Evolutionary conservation across 306 rosid genomes (phyloP), one percentile per base, ranked within the genome.

Genomic region (Acacia crassicarpa): DNA sequence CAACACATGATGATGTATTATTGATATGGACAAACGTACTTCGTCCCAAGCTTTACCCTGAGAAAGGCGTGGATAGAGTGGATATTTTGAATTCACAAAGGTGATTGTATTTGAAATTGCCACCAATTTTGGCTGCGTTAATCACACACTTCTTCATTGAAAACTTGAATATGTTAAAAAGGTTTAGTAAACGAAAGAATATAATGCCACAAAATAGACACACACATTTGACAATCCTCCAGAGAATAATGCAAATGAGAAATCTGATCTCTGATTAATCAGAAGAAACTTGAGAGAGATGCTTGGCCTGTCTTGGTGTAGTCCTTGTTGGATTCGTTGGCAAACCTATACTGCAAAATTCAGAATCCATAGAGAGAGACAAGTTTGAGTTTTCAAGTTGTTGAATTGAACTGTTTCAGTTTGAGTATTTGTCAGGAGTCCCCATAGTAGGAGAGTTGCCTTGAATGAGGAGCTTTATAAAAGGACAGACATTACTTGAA

Each of bases 61-160:
- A 77, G 98, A 92, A 72, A 93, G 98, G 58, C 93, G 93, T 3
- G 97, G 92, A 89, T 84, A 91, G 16, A 91, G 73, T 19, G n/a
- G n/a, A n/a, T n/a, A n/a, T n/a, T n/a, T n/a, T n/a, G 97, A 97
- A 78, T 91, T 93, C 54, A 58, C 78, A 84, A 93, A 93, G 67
- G 16, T 41, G 89, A 54, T 45, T 69, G 69, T 15, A 73, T 88
- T 89, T 19, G 97, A 93, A 83, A 87, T 82, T 56, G 97, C 91
- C 75, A 91, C 88, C 74, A 93, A 85, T 72, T 85, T 91, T 40
- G 97, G 95, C 87, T 83, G 84, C 73, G 82, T 9, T 27, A 27
- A 9, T 84, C 67, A 75, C 72, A 56, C 30, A 73, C 75, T 2
- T 78, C 3, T 27, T 76, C 67, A 61, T 23, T 63, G 3, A 15